Evolutionary conservation across 225 moss, liverwort and hornwort genomes (phyloP), one percentile per base, ranked within the genome.

Genomic region (Marchantia polymorpha): DNA sequence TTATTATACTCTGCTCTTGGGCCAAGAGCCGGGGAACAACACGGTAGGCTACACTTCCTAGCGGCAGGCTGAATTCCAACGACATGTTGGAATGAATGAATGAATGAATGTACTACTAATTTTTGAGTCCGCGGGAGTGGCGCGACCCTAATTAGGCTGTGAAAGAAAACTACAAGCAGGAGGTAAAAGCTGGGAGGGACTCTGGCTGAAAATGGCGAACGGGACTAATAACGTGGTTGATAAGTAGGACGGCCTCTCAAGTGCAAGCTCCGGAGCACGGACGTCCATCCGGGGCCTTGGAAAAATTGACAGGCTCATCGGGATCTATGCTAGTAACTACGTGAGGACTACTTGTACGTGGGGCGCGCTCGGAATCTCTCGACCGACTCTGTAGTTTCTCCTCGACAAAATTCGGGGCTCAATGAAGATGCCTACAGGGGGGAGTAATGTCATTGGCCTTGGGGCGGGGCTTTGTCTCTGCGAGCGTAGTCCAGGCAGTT

Each of bases 401-500:
- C 31, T 39, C 15, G 39, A 27, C 67, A 69, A 30, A 31, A 31
- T 31, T 69, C 30, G 68, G 29, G 8, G 19, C 29, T 67, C 8
- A 64, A 31, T 10, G 4, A 67, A 27, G 8, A 67, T 67, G 67
- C 67, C 30, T 69, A 46, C 30, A 69, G 30, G 68, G 7, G 30
- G 7, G 64, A 27, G n/a, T 7, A 23, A 23, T 72, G 50, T 72
- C 49, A 72, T 56, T 19, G 19, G 56, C 23, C 19, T 54, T 25
- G 51, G 52, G 74, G 30, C 23, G 74, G 11, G 68, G 30, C 68
- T 58, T 74, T 9, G 30, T 56, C 52, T 52, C 74, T 74, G 20
- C 74, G 54, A 52, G 74, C 56, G 27, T 74, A 74, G 74, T 74
- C 74, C 30, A 74, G 56, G 56, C 74, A 74, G 30, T 74, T 74